A percentile compares a stretch with the other conserved stretches of the same genome.
Evolutionary conservation across 768 basidiomycete genomes (phyloP).

Genomic region (Boletus eberwhitei): DNA sequence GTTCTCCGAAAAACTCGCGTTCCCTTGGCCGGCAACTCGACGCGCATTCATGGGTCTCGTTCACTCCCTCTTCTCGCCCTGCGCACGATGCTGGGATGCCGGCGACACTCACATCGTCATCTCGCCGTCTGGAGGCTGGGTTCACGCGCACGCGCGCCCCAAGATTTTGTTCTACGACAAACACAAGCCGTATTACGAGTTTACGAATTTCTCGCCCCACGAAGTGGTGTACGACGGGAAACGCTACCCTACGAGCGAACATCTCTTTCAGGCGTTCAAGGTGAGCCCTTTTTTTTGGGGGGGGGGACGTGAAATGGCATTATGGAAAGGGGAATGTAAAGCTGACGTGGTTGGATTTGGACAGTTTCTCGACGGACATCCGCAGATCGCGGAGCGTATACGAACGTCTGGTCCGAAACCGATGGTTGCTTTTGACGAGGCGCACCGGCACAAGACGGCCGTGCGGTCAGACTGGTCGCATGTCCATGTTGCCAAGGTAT

Average conservation of each 20-base stretch:
- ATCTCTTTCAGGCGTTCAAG: constrained; percentile 76
- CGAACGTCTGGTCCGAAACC: constrained; percentile 60
- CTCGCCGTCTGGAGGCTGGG: constrained; percentile 22
- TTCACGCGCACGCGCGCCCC: constrained; percentile 23
- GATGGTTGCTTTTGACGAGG: constrained; percentile 62
- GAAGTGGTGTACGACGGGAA: constrained; percentile 62
- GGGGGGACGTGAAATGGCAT: neutral
- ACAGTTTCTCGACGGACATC: constrained; percentile 59
- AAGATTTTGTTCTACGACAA: constrained; percentile 62
- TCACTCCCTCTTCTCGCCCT: constrained; percentile 14
- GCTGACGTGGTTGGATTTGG: constrained; percentile 1
- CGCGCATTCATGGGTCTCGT: constrained; percentile 16
- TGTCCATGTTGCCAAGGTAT: constrained; percentile 61
- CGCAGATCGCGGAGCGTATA: constrained; percentile 66
- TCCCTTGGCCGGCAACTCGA: neutral
- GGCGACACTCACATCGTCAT: constrained; percentile 29
- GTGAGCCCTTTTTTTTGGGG: constrained; percentile 27
- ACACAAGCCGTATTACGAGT: constrained; percentile 62
- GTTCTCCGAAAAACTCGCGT: neutral
- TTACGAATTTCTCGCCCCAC: constrained; percentile 72
- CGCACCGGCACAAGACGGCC: constrained; percentile 61
- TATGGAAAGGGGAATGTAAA: neutral
- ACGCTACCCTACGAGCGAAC: constrained; percentile 71
- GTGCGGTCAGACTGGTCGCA: constrained; percentile 63
- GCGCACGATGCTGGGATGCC: constrained; percentile 26